A percentile compares a stretch with the other conserved stretches of the same genome.
Conservation (phyloP, 1,284 basidiomycete genomes). For the Athelia psychrophila region DNA sequence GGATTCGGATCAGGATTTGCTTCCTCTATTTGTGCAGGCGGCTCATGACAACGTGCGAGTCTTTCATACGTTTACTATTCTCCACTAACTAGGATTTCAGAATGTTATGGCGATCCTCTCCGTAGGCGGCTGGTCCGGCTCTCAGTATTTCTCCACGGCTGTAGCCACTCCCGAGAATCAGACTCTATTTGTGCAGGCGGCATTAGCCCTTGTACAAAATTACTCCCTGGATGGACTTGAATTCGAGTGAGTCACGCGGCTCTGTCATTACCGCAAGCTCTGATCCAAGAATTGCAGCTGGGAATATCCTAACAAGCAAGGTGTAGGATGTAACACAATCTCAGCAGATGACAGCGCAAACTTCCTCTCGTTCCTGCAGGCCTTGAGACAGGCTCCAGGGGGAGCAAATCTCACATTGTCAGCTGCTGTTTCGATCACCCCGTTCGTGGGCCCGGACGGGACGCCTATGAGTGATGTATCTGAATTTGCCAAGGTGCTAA, state of each 20-base stretch:
- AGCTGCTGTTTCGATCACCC: constrained; percentile 66
- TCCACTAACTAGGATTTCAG: constrained; percentile 24
- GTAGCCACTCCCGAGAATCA: constrained; percentile 58
- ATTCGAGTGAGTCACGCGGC: constrained; percentile 51
- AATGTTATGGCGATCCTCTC: constrained; percentile 68
- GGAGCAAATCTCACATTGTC: constrained; percentile 66
- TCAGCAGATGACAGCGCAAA: constrained; percentile 62
- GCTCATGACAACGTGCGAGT: constrained; percentile 44
- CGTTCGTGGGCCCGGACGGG: constrained; percentile 63
- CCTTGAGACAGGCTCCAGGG: constrained; percentile 60
- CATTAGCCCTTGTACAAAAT: constrained; percentile 52
- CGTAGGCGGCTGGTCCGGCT: constrained; percentile 85
- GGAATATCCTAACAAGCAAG: constrained; percentile 75
- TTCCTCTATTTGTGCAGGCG: constrained; percentile 47
- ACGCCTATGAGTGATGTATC: constrained; percentile 62
- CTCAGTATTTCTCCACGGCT: constrained; percentile 64
- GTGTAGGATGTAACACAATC: constrained; percentile 66
- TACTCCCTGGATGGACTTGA: constrained; percentile 79
- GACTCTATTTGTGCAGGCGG: constrained; percentile 65
- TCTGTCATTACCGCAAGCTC: constrained; percentile 1
- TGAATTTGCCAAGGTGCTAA: constrained; percentile 67
- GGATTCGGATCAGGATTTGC: constrained; percentile 31
- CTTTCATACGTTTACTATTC: not conserved
- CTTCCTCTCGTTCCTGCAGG: constrained; percentile 72
- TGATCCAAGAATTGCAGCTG: constrained; percentile 55